These are phyloP conservation scores for Cronartium quercuum DNA, from an alignment of 1,284 basidiomycete genomes.

Conservation along the genomic window DNA sequence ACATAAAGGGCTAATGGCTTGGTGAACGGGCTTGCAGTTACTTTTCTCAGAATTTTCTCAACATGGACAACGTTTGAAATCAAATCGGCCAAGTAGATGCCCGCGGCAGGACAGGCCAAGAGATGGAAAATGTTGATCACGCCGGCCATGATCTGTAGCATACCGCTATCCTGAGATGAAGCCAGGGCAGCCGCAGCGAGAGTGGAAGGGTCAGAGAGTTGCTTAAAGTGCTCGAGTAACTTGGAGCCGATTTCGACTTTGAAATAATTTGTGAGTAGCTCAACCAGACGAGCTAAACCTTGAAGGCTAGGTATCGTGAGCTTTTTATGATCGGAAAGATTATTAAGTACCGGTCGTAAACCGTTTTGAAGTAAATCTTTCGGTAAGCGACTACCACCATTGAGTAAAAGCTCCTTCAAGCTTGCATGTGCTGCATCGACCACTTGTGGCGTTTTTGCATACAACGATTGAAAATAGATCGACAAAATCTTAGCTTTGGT, in stretches of 20 bases:
- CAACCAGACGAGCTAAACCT: slow-evolving; percentile 87
- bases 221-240: slow-evolving; percentile 88
- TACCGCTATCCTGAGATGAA: slow-evolving; percentile 78
- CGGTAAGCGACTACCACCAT: slow-evolving; percentile 72
- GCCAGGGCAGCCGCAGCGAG: slow-evolving; percentile 69
- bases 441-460: slow-evolving; percentile 85
- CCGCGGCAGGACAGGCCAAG: slow-evolving; percentile 75
- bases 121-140: slow-evolving; percentile 96
- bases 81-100: slow-evolving; percentile 82
- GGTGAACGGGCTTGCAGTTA: slow-evolving; percentile 84
- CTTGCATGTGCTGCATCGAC: slow-evolving; percentile 95
- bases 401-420: slow-evolving; percentile 73
- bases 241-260: slow-evolving; percentile 99
- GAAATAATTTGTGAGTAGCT: slow-evolving; percentile 97
- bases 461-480: slow-evolving; percentile 98
- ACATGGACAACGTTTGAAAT: slow-evolving; percentile 86
- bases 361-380: slow-evolving; percentile 94
- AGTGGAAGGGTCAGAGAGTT: slow-evolving; percentile 76
- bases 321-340: slow-evolving; percentile 90
- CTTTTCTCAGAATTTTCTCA: slow-evolving; percentile 83
- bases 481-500: slow-evolving; percentile 59
- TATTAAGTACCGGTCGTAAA: slow-evolving; percentile 92
- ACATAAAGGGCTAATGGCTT: slow-evolving; percentile 86
- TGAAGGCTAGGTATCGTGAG: slow-evolving; percentile 91
- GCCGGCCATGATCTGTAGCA: slow-evolving; percentile 84